Conservation (phyloP, 371 early-diverging fungal genomes). For the Syncephalastrum contaminatum region DNA sequence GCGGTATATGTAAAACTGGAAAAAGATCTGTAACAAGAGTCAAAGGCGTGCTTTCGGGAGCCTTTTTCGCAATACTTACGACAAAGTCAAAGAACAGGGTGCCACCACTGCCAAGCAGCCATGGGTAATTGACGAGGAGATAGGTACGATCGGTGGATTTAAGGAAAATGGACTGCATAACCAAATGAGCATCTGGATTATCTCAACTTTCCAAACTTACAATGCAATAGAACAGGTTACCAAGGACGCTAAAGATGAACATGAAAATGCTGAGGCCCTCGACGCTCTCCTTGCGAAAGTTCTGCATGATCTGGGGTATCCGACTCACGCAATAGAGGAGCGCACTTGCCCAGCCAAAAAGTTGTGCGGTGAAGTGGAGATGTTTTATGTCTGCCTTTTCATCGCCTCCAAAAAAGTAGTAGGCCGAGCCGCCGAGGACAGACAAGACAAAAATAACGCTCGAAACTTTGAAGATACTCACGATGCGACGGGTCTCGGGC, state of each 20-base stretch:
- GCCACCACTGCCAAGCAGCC: constrained; percentile 67
- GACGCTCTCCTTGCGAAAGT: constrained; percentile 66
- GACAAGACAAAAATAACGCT: constrained; percentile 21
- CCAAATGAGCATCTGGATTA: constrained; percentile 1
- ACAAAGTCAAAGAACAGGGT: constrained; percentile 68
- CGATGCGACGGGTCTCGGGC: constrained; percentile 14
- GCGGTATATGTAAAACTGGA: constrained; percentile 49
- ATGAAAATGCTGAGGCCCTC: constrained; percentile 77
- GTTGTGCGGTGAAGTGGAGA: constrained; percentile 41
- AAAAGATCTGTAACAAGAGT: constrained; percentile 37
- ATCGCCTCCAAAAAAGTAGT: constrained; percentile 19
- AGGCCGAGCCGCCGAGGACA: constrained; percentile 19
- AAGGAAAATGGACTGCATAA: constrained; percentile 58
- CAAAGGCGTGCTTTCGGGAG: background rate
- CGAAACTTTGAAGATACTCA: constrained; percentile 21
- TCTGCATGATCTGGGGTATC: constrained; percentile 83
- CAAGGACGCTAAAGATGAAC: constrained; percentile 82
- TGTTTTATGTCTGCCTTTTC: constrained; percentile 29
- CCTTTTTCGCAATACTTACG: constrained; percentile 21
- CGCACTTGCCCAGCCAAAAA: constrained; percentile 56
- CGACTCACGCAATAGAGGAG: constrained; percentile 61
- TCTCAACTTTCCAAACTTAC: constrained; percentile 23
- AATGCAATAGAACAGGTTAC: constrained; percentile 71
- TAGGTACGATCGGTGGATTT: constrained; percentile 60
- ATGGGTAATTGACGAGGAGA: constrained; percentile 66